Conservation (phyloP, 805 yeast genomes). For the Yamadazyma laniorum region DNA sequence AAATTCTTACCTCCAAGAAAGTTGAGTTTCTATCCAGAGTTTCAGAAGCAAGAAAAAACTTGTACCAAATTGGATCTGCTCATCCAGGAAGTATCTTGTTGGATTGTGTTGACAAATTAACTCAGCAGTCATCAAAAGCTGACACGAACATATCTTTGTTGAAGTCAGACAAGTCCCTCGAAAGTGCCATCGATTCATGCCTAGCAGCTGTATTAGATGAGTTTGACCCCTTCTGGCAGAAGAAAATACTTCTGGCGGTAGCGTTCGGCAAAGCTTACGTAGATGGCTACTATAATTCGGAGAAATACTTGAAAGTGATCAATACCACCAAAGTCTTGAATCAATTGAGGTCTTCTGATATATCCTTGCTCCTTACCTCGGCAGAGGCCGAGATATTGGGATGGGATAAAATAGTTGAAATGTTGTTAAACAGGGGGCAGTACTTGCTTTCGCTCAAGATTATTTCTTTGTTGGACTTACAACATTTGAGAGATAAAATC, state of each 20-base stretch:
- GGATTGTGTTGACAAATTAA: slow-evolving; percentile 66
- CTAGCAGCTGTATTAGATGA: slow-evolving; percentile 75
- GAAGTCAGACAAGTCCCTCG: slow-evolving; percentile 43
- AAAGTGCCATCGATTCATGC: slow-evolving; percentile 66
- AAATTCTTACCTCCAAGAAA: slow-evolving; percentile 55
- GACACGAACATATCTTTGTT: slow-evolving; percentile 66
- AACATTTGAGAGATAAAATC: slow-evolving; percentile 42
- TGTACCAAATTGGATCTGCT: slow-evolving; percentile 81
- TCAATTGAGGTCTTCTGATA: slow-evolving; percentile 57
- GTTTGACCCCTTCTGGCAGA: slow-evolving; percentile 76
- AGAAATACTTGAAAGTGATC: slow-evolving; percentile 60
- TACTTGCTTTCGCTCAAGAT: slow-evolving; percentile 65
- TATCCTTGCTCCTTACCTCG: slow-evolving; percentile 69
- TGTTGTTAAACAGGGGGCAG: slow-evolving; percentile 57
- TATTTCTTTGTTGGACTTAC: slow-evolving; percentile 45
- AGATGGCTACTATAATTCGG: slow-evolving; percentile 52
- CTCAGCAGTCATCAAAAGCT: slow-evolving; percentile 72
- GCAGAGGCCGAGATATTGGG: slow-evolving; percentile 52
- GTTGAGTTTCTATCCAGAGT: slow-evolving; percentile 68
- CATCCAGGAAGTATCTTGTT: slow-evolving; percentile 78
- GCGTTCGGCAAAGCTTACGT: slow-evolving; percentile 74
- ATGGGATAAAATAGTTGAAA: slow-evolving; percentile 50
- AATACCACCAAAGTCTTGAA: slow-evolving; percentile 66
- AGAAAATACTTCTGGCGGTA: slow-evolving; percentile 74
- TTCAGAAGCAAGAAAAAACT: slow-evolving; percentile 49